Evolutionary conservation across 768 basidiomycete species (phyloP), one percentile per base, ranked within the genome.

Genomic region (Podaxis rugospora): DNA sequence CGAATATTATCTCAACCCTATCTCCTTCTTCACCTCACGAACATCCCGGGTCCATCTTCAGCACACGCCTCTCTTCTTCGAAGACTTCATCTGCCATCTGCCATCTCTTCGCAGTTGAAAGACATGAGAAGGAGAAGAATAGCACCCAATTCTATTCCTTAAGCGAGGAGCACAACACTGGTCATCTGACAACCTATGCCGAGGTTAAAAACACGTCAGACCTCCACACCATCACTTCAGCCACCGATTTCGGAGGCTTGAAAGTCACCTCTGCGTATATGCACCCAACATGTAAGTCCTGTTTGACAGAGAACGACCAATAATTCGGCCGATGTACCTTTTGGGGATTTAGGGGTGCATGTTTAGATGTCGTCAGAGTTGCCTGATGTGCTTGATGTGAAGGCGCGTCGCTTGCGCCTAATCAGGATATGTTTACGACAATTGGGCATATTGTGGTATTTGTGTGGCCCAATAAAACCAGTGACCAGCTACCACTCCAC

Each of bases 71-170:
- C 52, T 35, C 36, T 13, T 9, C 52, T 54, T 54, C 52, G 52
- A 54, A 28, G 28, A 54, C 11, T 7, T 21, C 25, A 16, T 49
- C 47, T 25, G 7, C n/a, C 37, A 21, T 35, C 28, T 51, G 28
- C 50, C 50, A 51, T 28, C 28, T 32, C 25, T 9, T 32, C 32
- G 28, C 23, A 5, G 2, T 39, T 58, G 49, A 58, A 49, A 37
- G 57, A 37, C 57, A 50, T 58, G 57, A 60, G 59, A 60, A 53
- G 40, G 7, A 52, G 40, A 58, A 58, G 16, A 51, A 21, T 25
- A 18, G 35, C 35, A 47, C 18, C n/a, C 42, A 6, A 44, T 16
- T 44, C 3, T 44, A 44, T 44, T 44, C 42, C 1, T 44, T 44
- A 42, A 18, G 42, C 14, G n/a, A 44, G 28, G 21, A 14, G 32